phyloP scores from a whole-genome alignment of 176 grass and related monocot species.

The Paspalum notatum region DNA sequence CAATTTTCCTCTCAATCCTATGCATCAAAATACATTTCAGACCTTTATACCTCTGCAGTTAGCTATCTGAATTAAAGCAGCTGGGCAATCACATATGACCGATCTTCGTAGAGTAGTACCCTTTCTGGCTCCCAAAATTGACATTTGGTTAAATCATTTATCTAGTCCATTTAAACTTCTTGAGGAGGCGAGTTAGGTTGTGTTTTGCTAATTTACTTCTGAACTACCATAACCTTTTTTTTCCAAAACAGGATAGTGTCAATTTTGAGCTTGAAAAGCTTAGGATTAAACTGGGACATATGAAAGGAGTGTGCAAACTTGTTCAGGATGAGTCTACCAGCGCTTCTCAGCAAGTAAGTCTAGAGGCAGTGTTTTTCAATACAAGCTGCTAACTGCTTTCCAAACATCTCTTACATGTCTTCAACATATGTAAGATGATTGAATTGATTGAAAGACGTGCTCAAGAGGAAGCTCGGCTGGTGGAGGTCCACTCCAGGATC shows the following conservation, averaged over 20 bases:
- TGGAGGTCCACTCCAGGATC: slow-evolving; percentile 50
- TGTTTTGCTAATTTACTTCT: neutral
- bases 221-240: neutral
- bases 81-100: neutral
- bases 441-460: slow-evolving; percentile 46
- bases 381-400: neutral
- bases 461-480: slow-evolving; percentile 59
- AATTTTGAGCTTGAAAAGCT: slow-evolving; percentile 61
- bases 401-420: slow-evolving; percentile 27
- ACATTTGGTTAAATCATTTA: too few relatives aligned
- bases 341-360: slow-evolving; percentile 57
- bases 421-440: slow-evolving; percentile 43
- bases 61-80: neutral
- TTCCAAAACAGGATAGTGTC: slow-evolving; percentile 34
- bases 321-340: slow-evolving; percentile 38
- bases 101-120: neutral
- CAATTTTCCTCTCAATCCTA: slow-evolving; percentile 8
- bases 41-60: slow-evolving; percentile 2
- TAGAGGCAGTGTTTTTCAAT: slow-evolving; percentile 10
- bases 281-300: slow-evolving; percentile 50
- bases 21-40: neutral
- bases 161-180: neutral
- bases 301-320: slow-evolving; percentile 42
- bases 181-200: slow-evolving; percentile 11
- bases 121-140: neutral